These are phyloP conservation scores for Saccharomycopsis schoenii DNA, from an alignment of 805 yeast species.

Conservation along the genomic window DNA sequence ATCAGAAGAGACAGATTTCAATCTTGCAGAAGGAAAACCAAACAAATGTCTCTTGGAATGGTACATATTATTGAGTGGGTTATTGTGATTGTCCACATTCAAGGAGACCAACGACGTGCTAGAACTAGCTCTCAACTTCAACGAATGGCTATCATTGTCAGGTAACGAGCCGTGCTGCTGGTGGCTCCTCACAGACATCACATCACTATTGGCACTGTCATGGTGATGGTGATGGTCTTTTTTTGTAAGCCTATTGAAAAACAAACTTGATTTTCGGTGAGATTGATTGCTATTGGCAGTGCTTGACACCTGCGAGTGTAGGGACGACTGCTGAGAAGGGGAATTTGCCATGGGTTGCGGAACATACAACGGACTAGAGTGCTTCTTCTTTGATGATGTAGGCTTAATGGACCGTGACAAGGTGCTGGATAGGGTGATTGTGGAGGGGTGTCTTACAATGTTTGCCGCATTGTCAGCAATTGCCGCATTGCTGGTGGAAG, in stretches of 20 bases:
- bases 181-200: neutral
- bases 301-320: neutral
- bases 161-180: neutral
- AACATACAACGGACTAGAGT: neutral
- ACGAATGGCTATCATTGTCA: neutral
- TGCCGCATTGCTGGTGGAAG: neutral
- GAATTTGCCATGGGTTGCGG: neutral
- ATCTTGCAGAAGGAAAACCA: slow-evolving; percentile 10
- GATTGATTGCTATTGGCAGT: neutral
- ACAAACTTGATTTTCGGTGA: neutral
- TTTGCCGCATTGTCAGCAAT: neutral
- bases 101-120: slow-evolving; percentile 8
- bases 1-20: slow-evolving; percentile 13
- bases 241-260: slow-evolving; percentile 19
- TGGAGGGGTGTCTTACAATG: neutral
- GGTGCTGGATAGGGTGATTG: neutral
- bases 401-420: slow-evolving; percentile 7
- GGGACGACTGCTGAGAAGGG: neutral
- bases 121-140: slow-evolving; percentile 13
- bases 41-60: slow-evolving; percentile 7
- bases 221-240: slow-evolving; percentile 1
- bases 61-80: neutral
- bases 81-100: neutral
- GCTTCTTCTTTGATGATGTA: slow-evolving; percentile 10
- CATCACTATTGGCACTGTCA: slow-evolving; percentile 5